These are phyloP conservation scores for Moesziomyces globuligerus DNA, from an alignment of 1,284 basidiomycete genomes.

Conservation along the genomic window DNA sequence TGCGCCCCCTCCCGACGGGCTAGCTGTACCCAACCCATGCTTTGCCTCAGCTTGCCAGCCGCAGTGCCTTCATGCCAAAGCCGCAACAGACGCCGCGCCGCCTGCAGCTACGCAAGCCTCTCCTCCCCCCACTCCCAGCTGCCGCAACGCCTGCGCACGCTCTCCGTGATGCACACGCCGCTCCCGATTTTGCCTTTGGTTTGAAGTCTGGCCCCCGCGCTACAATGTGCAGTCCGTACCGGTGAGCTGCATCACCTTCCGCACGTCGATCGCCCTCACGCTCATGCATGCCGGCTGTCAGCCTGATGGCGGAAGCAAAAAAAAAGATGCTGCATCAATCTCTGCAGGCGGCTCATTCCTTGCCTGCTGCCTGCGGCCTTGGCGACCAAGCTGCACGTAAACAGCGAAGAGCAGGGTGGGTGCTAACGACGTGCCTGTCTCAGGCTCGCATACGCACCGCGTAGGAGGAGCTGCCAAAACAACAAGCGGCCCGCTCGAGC, in stretches of 20 bases:
- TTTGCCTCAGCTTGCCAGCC: slow-evolving; percentile 6
- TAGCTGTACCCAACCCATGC: slow-evolving; percentile 8
- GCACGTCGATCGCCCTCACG: neutral
- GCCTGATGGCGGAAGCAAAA: too few species aligned
- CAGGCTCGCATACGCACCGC: too few species aligned
- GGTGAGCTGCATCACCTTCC: slow-evolving; percentile 32
- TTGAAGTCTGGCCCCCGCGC: neutral
- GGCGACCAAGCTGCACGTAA: too few species aligned
- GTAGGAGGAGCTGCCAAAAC: too few species aligned
- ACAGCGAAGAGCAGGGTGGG: too few species aligned
- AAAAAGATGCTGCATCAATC: slow-evolving; percentile 24
- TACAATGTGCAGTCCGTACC: slow-evolving; percentile 7
- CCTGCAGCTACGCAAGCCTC: slow-evolving; percentile 4
- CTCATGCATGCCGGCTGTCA: too few species aligned
- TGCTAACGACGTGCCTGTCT: too few species aligned
- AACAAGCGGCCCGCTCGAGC: too few species aligned
- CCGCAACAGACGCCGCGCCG: too few species aligned
- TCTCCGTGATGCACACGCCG: slow-evolving; percentile 9
- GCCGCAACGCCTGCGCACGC: slow-evolving; percentile 4
- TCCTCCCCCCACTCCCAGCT: too few species aligned
- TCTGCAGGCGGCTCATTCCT: slow-evolving; percentile 10
- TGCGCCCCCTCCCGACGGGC: slow-evolving; percentile 15
- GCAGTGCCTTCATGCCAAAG: neutral
- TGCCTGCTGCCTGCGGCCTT: neutral
- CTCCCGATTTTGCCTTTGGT: slow-evolving; percentile 5